phyloP scores from a whole-genome alignment of 495 filamentous ascomycete species.

The Aspergillus cristatus region DNA sequence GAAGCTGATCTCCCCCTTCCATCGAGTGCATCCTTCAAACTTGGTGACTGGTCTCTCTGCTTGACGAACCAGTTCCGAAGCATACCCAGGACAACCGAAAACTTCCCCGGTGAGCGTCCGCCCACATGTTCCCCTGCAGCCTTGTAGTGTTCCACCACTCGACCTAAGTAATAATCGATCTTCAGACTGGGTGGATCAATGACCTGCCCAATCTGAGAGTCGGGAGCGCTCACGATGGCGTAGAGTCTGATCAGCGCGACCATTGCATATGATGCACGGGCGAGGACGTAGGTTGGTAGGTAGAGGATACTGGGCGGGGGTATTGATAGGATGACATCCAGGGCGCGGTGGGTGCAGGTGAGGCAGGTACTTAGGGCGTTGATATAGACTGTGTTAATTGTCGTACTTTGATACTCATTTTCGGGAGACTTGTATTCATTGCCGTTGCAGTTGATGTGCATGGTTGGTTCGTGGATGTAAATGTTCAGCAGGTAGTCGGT shows the following conservation, averaged over 20 bases:
- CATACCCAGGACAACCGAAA: conserved; percentile 65
- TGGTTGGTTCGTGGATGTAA: conserved; percentile 80
- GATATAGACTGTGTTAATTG: conserved; percentile 54
- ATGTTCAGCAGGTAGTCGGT: conserved; percentile 48
- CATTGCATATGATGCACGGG: conserved; percentile 71
- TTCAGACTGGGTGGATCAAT: conserved; percentile 65
- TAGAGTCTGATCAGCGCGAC: conserved; percentile 87
- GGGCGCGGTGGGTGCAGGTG: conserved; percentile 59
- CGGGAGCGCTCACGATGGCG: conserved; percentile 59
- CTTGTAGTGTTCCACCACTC: conserved; percentile 56
- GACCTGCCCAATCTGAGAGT: conserved; percentile 64
- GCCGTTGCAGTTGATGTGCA: conserved; percentile 62
- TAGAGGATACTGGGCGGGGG: conserved; percentile 54
- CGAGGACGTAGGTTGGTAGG: conserved; percentile 67
- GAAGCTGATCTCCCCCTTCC: conserved; percentile 1
- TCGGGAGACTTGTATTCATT: conserved; percentile 22
- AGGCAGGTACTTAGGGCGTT: conserved; percentile 65
- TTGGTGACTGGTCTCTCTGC: conserved; percentile 29
- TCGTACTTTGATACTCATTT: conserved; percentile 21
- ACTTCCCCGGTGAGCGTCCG: conserved; percentile 64
- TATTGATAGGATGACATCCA: conserved; percentile 58
- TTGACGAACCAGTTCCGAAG: conserved; percentile 62
- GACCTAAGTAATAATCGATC: conserved; percentile 65
- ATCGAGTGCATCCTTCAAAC: conserved; percentile 21
- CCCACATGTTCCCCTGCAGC: conserved; percentile 53